phyloP scores from a whole-genome alignment of 768 basidiomycete genomes.

The Phallus indusiatus region DNA sequence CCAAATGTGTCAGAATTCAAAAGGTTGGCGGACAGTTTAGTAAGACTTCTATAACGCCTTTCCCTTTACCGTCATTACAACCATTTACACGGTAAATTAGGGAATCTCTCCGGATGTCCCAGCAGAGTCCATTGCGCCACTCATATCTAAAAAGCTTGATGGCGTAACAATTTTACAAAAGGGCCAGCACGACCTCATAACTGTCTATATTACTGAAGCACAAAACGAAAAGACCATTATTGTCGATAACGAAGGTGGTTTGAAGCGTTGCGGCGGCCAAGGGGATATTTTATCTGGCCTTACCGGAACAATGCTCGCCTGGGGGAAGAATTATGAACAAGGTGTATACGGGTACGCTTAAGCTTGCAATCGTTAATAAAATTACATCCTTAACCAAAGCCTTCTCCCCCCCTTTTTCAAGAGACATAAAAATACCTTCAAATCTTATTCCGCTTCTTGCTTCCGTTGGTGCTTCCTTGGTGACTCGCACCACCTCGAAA shows the following conservation, averaged over 20 bases:
- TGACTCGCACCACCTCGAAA: constrained; percentile 77
- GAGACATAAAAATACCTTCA: constrained; percentile 43
- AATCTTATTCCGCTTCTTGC: constrained; percentile 75
- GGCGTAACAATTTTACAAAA: constrained; percentile 90
- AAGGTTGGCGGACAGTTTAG: constrained; percentile 67
- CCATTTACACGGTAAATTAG: constrained; percentile 11
- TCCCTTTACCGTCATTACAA: not conserved
- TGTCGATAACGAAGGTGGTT: constrained; percentile 65
- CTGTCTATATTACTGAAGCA: constrained; percentile 48
- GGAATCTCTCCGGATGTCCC: constrained; percentile 46
- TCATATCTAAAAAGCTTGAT: constrained; percentile 66
- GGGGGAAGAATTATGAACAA: constrained; percentile 89
- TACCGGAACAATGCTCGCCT: constrained; percentile 85
- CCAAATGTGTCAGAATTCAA: constrained; percentile 94
- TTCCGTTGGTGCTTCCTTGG: constrained; percentile 77
- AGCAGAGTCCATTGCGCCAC: constrained; percentile 46
- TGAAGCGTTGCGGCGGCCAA: constrained; percentile 93
- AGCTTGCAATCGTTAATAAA: not conserved
- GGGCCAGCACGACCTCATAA: constrained; percentile 73
- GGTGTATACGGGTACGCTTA: constrained; percentile 65
- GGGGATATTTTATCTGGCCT: constrained; percentile 88
- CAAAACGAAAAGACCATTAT: constrained; percentile 43
- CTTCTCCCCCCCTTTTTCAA: constrained; percentile 1
- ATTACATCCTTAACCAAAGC: not conserved
- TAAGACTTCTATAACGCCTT: constrained; percentile 20